These are phyloP conservation scores for Dactylorhiza incarnata DNA, from an alignment of 106 monocot genomes.

Conservation along the genomic window DNA sequence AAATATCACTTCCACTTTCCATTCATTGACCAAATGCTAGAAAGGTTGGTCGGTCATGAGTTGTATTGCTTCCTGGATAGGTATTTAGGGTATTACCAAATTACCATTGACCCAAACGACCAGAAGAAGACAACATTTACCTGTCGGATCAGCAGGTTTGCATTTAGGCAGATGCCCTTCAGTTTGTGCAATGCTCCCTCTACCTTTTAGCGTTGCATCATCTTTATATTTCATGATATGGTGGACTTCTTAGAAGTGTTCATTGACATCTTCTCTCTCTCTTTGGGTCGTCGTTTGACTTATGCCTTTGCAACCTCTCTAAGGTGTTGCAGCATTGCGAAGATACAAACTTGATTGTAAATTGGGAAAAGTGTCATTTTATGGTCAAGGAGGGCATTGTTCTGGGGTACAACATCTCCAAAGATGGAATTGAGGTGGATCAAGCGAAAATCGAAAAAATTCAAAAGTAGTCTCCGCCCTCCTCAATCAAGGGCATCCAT, in stretches of 20 bases:
- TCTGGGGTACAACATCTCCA: not conserved
- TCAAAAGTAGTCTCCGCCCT: no score
- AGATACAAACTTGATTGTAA: constrained; percentile 8
- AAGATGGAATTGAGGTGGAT: no score
- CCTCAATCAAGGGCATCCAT: no score
- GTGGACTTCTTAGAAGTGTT: not conserved
- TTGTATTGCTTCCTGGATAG: not conserved
- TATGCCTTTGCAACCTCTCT: not conserved
- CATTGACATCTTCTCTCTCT: constrained; percentile 16
- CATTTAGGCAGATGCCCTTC: constrained; percentile 11
- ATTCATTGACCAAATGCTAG: constrained; percentile 1
- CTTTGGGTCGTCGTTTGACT: constrained; percentile 13
- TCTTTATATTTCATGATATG: no score
- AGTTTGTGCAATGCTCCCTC: not conserved
- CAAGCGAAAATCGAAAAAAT: no score
- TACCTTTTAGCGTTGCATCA: no score
- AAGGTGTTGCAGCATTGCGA: constrained; percentile 5
- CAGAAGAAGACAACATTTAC: constrained; percentile 2
- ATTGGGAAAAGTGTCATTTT: constrained; percentile 3
- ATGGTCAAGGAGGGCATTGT: constrained; percentile 10
- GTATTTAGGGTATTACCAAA: constrained; percentile 3
- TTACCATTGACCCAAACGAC: not conserved
- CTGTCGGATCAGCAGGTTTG: constrained; percentile 6
- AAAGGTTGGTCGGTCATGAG: not conserved
- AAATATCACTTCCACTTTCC: constrained; percentile 1